Evolutionary conservation across 2,329 filamentous ascomycete genomes (phyloP).

Genomic region (Diaporthe ilicicola): DNA sequence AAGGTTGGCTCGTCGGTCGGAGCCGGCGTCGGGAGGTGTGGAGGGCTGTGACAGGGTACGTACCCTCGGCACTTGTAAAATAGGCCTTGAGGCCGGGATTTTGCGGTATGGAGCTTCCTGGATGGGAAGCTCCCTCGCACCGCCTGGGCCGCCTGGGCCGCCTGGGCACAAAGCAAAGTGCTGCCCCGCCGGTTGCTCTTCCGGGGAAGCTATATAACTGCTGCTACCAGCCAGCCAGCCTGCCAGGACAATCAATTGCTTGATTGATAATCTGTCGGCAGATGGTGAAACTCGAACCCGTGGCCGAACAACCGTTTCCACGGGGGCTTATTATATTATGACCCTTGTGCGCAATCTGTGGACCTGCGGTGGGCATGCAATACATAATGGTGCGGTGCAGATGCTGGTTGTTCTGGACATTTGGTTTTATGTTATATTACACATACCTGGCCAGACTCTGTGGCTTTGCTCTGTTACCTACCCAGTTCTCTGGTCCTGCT

Average conservation of each 20-base stretch:
- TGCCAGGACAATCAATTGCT: neutral
- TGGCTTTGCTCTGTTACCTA: too few species aligned
- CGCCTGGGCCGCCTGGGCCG: too few species aligned
- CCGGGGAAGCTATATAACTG: neutral
- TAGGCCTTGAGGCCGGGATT: neutral
- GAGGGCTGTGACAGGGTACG: constrained; percentile 4
- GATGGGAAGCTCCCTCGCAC: constrained; percentile 10
- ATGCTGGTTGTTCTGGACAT: too few species aligned
- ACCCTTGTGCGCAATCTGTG: too few species aligned
- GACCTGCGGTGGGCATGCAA: too few species aligned
- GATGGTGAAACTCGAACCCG: neutral
- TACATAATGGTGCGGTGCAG: too few species aligned
- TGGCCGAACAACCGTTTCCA: neutral
- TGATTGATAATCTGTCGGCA: constrained; percentile 8
- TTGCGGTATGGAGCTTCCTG: neutral
- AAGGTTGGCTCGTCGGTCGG: constrained; percentile 1
- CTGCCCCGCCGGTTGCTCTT: constrained; percentile 14
- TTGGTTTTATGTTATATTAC: too few species aligned
- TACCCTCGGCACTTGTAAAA: constrained; percentile 18
- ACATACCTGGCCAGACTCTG: too few species aligned
- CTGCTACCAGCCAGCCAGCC: neutral
- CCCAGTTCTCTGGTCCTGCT: too few species aligned
- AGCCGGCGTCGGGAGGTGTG: constrained; percentile 22
- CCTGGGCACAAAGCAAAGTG: neutral
- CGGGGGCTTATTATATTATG: neutral